Evolutionary conservation across 257 asterid genomes (phyloP).

Genomic region (Coffea canephora): DNA sequence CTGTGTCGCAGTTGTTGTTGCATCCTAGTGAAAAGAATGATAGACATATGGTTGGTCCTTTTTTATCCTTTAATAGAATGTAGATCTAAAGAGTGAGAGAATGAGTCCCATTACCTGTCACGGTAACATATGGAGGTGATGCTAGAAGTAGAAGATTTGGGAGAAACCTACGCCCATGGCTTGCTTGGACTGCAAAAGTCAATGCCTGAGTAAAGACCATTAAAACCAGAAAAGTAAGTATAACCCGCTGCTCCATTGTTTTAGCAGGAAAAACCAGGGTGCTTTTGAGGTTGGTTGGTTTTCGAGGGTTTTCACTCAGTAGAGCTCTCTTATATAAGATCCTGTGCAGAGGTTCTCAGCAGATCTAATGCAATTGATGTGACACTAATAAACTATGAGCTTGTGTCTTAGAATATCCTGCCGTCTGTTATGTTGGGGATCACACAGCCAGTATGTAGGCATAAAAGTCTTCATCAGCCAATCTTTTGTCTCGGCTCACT

Average conservation of each 20-base stretch:
- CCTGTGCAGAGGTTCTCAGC: neutral
- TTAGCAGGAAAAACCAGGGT: neutral
- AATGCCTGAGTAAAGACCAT: conserved; percentile 11
- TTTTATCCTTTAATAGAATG: neutral
- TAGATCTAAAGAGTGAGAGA: neutral
- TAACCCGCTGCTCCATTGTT: conserved; percentile 21
- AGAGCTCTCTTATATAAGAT: conserved; percentile 8
- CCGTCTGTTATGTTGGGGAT: neutral
- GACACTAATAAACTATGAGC: neutral
- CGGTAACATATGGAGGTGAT: conserved; percentile 25
- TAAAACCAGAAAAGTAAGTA: conserved; percentile 12
- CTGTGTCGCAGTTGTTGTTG: conserved; percentile 40
- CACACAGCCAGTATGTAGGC: conserved; percentile 11
- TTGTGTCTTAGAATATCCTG: neutral
- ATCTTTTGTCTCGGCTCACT: neutral
- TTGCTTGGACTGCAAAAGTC: conserved; percentile 7
- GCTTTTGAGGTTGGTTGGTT: conserved; percentile 3
- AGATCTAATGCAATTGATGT: conserved; percentile 6
- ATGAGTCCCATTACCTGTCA: conserved; percentile 26
- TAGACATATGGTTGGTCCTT: neutral
- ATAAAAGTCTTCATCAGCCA: neutral
- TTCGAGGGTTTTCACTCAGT: conserved; percentile 1
- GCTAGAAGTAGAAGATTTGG: conserved; percentile 16
- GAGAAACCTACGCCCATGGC: conserved; percentile 19
- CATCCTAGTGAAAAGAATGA: conserved; percentile 28